Evolutionary conservation across 2,329 filamentous ascomycete species (phyloP).

Genomic region (Calcarisporium arbuscula): DNA sequence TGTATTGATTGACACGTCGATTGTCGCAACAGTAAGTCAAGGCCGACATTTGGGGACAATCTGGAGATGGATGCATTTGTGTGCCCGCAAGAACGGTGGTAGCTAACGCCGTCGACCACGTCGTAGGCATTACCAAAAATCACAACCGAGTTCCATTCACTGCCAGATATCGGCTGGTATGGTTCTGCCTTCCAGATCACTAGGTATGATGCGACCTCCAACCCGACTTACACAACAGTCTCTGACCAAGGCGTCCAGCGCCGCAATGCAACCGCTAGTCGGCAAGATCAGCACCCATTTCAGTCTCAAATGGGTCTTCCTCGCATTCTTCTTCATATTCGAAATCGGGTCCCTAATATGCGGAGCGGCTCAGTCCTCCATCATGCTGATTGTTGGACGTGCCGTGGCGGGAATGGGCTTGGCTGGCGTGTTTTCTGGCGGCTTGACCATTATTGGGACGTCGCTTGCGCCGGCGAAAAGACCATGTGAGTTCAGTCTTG

Average conservation of each 20-base stretch:
- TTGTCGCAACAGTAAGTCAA: conserved; percentile 41
- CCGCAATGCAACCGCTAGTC: conserved; percentile 41
- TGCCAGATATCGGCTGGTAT: conserved; percentile 49
- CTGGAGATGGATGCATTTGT: background rate
- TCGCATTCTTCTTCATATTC: conserved; percentile 22
- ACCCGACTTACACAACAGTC: background rate
- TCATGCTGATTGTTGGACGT: conserved; percentile 43
- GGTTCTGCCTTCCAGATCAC: conserved; percentile 39
- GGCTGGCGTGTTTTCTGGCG: conserved; percentile 13
- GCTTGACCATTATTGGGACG: conserved; percentile 12
- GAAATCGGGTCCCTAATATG: conserved; percentile 41
- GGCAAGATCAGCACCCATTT: conserved; percentile 44
- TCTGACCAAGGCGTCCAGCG: conserved; percentile 18
- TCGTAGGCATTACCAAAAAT: conserved; percentile 37
- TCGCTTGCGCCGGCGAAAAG: conserved; percentile 12
- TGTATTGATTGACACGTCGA: conserved; percentile 41
- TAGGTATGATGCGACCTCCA: conserved; percentile 20
- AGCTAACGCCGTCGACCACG: background rate
- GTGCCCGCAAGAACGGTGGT: background rate
- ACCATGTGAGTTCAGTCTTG: conserved; percentile 10
- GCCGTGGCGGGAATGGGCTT: conserved; percentile 40
- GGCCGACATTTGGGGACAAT: no score
- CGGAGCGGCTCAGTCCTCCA: conserved; percentile 34
- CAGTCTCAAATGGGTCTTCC: conserved; percentile 22
- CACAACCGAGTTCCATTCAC: conserved; percentile 39